A percentile compares a stretch with the other conserved stretches of the same genome.
Conservation (phyloP, 129 eudicot genomes). For the Escallonia rubra region DNA sequence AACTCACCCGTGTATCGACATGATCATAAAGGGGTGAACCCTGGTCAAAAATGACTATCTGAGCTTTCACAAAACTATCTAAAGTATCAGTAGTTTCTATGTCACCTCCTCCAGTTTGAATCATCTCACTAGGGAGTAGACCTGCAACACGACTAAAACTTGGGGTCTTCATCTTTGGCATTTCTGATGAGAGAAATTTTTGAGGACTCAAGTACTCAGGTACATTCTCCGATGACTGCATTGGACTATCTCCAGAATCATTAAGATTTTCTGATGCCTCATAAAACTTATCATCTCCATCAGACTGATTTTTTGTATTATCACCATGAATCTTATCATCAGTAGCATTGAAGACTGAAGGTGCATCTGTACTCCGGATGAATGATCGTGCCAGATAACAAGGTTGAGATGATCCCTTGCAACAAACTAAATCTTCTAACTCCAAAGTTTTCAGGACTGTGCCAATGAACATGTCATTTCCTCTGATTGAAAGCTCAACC, state of each 20-base stretch:
- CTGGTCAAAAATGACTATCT: slow-evolving; percentile 67
- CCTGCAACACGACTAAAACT: slow-evolving; percentile 66
- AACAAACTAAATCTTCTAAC: slow-evolving; percentile 78
- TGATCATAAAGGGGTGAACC: slow-evolving; percentile 58
- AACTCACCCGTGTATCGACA: slow-evolving; percentile 64
- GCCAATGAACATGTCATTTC: slow-evolving; percentile 84
- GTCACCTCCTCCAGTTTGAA: slow-evolving; percentile 37
- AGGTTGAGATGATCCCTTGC: slow-evolving; percentile 41
- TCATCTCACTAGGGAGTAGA: slow-evolving; percentile 54
- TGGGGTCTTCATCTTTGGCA: slow-evolving; percentile 50
- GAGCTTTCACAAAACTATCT: slow-evolving; percentile 96
- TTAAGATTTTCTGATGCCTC: slow-evolving; percentile 80
- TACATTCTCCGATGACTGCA: slow-evolving; percentile 17
- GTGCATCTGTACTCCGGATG: slow-evolving; percentile 55
- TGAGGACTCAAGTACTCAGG: slow-evolving; percentile 26
- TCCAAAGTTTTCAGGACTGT: slow-evolving; percentile 86
- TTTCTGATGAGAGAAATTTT: slow-evolving; percentile 24
- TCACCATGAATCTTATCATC: slow-evolving; percentile 23
- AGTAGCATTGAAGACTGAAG: slow-evolving; percentile 33
- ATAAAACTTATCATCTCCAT: slow-evolving; percentile 80
- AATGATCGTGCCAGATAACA: slow-evolving; percentile 79
- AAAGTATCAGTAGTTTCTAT: slow-evolving; percentile 46
- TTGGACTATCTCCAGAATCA: slow-evolving; percentile 51
- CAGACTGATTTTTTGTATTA: slow-evolving; percentile 38
- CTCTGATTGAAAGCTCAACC: slow-evolving; percentile 86